Evolutionary conservation across 1,284 basidiomycete genomes (phyloP), one percentile per base, ranked within the genome.

Genomic region (Moesziomyces sp.): DNA sequence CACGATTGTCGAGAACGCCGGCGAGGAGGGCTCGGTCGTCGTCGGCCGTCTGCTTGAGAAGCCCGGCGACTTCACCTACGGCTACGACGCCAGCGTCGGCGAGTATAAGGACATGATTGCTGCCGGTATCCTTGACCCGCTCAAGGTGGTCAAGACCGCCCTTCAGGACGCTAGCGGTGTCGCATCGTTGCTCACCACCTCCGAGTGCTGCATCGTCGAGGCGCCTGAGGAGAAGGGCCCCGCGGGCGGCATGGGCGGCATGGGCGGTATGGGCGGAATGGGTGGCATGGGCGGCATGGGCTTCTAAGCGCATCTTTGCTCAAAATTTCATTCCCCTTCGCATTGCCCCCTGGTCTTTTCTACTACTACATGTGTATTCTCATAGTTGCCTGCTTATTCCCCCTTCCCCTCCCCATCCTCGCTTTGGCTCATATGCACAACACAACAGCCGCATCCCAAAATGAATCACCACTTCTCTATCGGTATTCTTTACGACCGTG

Each of bases 31-130:
- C 3, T 90, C 90, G 63, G 94, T 99, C 53, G 93, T 98, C 61
- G 93, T 97, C 52, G 96, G 96, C 49, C 91, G 79, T 35, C 59
- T 83, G 49, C 63, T 83, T 54, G 82, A 83, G 76, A 79, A 76
- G 72, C 76, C 77, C 7, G 79, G 73, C 33, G 77, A 83, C 51
- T 83, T 83, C 54, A 75, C 73, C 57, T 82, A 73, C 58, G 95
- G 95, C 10, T 98, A 97, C 86, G 94, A 98, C 78, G 94, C 94
- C 46, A 88, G 89, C 82, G 91, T 91, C 86, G 92, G 92, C 67
- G 92, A 96, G 86, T 97, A 93, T 85, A 90, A 92, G 55, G 93
- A 98, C 86, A 94, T 98, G 93, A 91, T 97, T 85, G 89, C 90
- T 84, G 88, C 90, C 43, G 96, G 96, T 84, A 97, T 99, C 78